Evolutionary conservation across 306 rosid genomes (phyloP).

Genomic region (Hippophae tibetana): DNA sequence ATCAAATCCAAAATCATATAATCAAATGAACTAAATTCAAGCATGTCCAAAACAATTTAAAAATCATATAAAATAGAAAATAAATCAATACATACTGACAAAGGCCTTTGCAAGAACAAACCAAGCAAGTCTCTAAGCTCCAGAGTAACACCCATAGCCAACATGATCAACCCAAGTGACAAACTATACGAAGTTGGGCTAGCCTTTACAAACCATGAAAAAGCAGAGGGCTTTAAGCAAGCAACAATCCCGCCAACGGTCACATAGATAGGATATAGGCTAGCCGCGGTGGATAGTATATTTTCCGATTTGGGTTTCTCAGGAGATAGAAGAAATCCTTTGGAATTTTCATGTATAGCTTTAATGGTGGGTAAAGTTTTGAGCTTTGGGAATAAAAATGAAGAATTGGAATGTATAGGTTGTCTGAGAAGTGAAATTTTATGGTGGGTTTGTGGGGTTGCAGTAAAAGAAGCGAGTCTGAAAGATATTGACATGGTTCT

Average conservation of each 20-base stretch:
- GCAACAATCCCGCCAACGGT: conserved; percentile 34
- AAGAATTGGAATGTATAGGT: background rate
- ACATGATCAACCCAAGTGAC: conserved; percentile 35
- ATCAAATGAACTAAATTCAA: background rate
- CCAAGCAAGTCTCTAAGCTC: conserved; percentile 26
- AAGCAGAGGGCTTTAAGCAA: conserved; percentile 32
- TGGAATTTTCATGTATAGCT: conserved; percentile 16
- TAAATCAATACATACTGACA: conserved; percentile 22
- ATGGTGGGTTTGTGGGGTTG: conserved; percentile 9
- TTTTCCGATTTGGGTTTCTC: conserved; percentile 23
- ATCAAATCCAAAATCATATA: background rate
- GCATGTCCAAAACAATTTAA: background rate
- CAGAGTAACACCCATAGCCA: conserved; percentile 39
- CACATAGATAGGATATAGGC: conserved; percentile 37
- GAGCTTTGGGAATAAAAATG: conserved; percentile 7
- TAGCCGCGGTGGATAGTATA: conserved; percentile 26
- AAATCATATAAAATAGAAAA: background rate
- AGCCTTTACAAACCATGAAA: conserved; percentile 31
- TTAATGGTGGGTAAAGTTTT: conserved; percentile 9
- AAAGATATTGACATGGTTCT: conserved; percentile 15
- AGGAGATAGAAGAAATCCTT: conserved; percentile 1
- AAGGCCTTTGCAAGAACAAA: conserved; percentile 25
- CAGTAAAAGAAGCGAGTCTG: conserved; percentile 17
- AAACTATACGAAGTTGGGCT: conserved; percentile 29
- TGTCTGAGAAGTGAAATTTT: conserved; percentile 5